Conservation (phyloP, 1,284 basidiomycete species). For the Tetrapyrgos nigripes region DNA sequence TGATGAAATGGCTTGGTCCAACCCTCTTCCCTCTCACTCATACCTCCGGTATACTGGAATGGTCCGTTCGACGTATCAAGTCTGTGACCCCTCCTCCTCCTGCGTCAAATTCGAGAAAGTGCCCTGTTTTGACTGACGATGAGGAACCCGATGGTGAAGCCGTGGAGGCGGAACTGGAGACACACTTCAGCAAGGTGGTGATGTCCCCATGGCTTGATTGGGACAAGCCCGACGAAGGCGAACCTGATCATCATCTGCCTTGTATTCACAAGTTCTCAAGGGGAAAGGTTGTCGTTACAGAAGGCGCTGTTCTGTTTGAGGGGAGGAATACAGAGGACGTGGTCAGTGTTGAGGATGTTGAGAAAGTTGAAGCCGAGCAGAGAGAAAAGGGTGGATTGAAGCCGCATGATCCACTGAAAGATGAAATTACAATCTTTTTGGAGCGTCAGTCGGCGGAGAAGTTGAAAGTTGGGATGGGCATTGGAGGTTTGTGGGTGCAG, state of each 20-base stretch:
- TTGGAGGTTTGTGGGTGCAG: constrained; percentile 69
- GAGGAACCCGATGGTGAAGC: constrained; percentile 30
- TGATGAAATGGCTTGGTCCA: constrained; percentile 50
- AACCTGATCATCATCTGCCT: constrained; percentile 42
- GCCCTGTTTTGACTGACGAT: background rate
- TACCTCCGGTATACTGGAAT: constrained; percentile 55
- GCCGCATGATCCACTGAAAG: constrained; percentile 47
- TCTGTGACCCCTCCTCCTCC: constrained; percentile 33
- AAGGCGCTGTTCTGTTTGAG: constrained; percentile 3
- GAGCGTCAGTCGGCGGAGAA: constrained; percentile 48
- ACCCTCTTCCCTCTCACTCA: constrained; percentile 55
- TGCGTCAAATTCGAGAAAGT: background rate
- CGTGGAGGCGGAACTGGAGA: constrained; percentile 58
- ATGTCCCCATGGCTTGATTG: constrained; percentile 59
- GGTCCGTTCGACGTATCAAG: constrained; percentile 51
- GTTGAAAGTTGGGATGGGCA: constrained; percentile 57
- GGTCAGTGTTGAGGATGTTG: constrained; percentile 9
- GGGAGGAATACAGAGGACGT: background rate
- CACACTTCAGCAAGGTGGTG: constrained; percentile 53
- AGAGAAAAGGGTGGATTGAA: background rate
- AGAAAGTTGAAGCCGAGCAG: background rate
- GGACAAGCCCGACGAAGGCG: constrained; percentile 42
- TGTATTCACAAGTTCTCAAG: constrained; percentile 50
- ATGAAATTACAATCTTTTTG: constrained; percentile 63
- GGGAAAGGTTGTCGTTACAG: constrained; percentile 42